Evolutionary conservation across 75 land plant species (phyloP).

Genomic region (Picea glauca): DNA sequence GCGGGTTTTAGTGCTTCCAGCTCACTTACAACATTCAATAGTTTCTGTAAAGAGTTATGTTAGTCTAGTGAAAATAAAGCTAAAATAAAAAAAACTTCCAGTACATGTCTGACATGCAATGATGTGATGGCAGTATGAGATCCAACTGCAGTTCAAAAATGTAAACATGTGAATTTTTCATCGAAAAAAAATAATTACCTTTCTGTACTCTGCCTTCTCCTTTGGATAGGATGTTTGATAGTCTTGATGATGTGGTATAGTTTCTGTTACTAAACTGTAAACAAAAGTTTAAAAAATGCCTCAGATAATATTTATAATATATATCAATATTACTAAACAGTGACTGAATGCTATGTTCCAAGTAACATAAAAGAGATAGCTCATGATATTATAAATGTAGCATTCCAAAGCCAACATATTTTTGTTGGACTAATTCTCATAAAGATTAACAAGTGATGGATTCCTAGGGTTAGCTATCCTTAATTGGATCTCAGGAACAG

Average conservation of each 20-base stretch:
- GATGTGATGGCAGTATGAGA: too few species aligned
- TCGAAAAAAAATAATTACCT: constrained; percentile 33
- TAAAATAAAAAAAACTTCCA: constrained; percentile 2
- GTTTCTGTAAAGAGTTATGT: constrained; percentile 42
- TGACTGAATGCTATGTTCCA: neutral
- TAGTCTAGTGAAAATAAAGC: neutral
- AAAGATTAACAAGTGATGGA: neutral
- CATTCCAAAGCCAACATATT: neutral
- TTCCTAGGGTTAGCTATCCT: neutral
- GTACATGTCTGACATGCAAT: neutral
- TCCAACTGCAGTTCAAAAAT: neutral
- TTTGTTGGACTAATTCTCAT: neutral
- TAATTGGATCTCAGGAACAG: neutral
- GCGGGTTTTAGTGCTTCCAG: constrained; percentile 79
- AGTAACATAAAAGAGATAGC: neutral
- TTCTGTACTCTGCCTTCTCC: constrained; percentile 41
- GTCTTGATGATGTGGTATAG: constrained; percentile 83
- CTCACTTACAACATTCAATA: constrained; percentile 56
- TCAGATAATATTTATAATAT: neutral
- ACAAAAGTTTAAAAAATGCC: neutral
- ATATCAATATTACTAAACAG: neutral
- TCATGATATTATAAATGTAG: neutral
- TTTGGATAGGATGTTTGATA: constrained; percentile 32
- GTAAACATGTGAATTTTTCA: neutral
- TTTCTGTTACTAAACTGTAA: constrained; percentile 75